These are phyloP conservation scores for Hypericum androsaemum DNA, from an alignment of 345 rosid genomes.

Conservation along the genomic window DNA sequence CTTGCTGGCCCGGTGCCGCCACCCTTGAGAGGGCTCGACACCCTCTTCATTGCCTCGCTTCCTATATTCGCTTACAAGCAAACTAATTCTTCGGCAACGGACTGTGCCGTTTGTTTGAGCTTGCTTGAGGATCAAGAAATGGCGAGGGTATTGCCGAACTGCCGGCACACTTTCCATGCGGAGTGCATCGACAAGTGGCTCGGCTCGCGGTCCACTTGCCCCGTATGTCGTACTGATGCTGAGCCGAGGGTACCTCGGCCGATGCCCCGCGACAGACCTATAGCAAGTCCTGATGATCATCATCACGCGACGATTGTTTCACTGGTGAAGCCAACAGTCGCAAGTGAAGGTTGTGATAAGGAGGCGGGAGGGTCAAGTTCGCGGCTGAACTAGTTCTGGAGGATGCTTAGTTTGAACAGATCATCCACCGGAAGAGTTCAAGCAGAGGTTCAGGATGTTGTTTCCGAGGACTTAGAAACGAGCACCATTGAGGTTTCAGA, in stretches of 20 bases:
- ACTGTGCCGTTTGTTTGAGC: slow-evolving; percentile 70
- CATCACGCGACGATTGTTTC: slow-evolving; percentile 7
- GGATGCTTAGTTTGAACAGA: neutral
- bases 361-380: neutral
- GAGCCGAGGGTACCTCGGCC: slow-evolving; percentile 42
- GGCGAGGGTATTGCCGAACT: slow-evolving; percentile 56
- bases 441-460: too few species aligned
- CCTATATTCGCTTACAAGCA: slow-evolving; percentile 12
- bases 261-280: slow-evolving; percentile 23
- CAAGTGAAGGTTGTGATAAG: neutral
- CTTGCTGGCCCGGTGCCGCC: neutral
- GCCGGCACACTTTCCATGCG: slow-evolving; percentile 63
- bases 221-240: slow-evolving; percentile 67
- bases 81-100: slow-evolving; percentile 8
- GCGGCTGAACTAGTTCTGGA: neutral
- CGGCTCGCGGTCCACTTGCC: slow-evolving; percentile 49
- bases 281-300: too few species aligned
- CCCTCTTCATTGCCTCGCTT: neutral
- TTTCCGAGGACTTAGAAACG: too few species aligned
- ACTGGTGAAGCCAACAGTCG: neutral
- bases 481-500: too few species aligned
- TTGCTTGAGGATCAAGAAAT: slow-evolving; percentile 51
- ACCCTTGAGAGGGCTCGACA: neutral
- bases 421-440: too few species aligned
- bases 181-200: slow-evolving; percentile 69